Evolutionary conservation across 2,329 filamentous ascomycete species (phyloP), one percentile per base, ranked within the genome.

Genomic region (Penicillium sp.): DNA sequence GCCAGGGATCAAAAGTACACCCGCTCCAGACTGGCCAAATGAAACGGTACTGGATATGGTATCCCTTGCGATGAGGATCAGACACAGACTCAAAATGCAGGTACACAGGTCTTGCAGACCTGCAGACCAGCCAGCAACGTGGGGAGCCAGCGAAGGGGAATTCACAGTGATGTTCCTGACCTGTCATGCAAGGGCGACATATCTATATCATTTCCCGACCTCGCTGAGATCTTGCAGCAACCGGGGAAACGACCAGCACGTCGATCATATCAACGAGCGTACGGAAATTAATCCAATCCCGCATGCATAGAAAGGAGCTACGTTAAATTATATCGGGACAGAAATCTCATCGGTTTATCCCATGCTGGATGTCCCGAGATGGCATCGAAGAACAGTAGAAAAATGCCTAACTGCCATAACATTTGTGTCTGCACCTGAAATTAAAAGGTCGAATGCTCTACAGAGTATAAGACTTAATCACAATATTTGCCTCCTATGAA

Each of bases 141-240:
- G 43, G 35, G 22, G 20, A 26, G 31, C 10, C 4, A 29, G 20
- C 10, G 18, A 36, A 37, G 28, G 13, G 30, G 26, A 17, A 29
- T 32, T 13, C 23, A 17, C 17, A 18, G 32, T 28, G 13, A 16
- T 44, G 39, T 33, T 29, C 20, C 32, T 35, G 30, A 30, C 16
- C 12, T 30, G 27, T 35, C 15, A 32, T 32, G 45, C 38, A 51
- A 52, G 49, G 49, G 38, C 13, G 32, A 10, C 14, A 39, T 30
- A 41, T 47, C 29, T 31, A 42, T 36, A 35, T 12, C 10, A 33
- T 30, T 18, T 27, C 42, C 37, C 12, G 34, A 17, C n/a, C 14
- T 34, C 12, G 39, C n/a, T 34, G 20, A 32, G 32, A 38, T 45
- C 38, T 35, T 30, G 46, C 48, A 50, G 37, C 20, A 32, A 38